phyloP scores from a whole-genome alignment of 768 basidiomycete genomes.

The Mycena rosella region DNA sequence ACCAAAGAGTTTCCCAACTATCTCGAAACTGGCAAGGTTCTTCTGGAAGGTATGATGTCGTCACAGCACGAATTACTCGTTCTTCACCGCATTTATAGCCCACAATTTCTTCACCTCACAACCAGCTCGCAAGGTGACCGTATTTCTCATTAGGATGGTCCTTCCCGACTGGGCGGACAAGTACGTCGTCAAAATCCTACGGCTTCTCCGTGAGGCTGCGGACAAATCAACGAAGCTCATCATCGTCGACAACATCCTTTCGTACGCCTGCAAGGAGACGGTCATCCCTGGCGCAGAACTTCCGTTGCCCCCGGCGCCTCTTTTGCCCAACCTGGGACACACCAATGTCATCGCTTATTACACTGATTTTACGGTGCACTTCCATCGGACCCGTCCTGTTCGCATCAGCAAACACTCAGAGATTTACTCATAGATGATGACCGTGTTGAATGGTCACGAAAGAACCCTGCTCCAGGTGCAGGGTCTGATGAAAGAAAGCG shows the following conservation, averaged over 20 bases:
- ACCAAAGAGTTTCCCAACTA: neutral
- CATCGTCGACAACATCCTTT: neutral
- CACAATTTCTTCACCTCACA: conserved; percentile 3
- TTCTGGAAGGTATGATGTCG: neutral
- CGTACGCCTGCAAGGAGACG: neutral
- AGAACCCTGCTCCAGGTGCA: neutral
- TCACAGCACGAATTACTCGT: neutral
- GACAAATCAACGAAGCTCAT: neutral
- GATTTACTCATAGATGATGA: neutral
- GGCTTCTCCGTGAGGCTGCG: neutral
- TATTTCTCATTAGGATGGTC: neutral
- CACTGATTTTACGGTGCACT: neutral
- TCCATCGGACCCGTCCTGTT: neutral
- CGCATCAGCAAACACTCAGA: neutral
- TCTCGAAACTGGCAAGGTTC: neutral
- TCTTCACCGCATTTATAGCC: neutral
- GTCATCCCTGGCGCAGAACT: neutral
- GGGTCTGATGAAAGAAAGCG: neutral
- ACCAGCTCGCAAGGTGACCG: neutral
- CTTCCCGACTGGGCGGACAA: neutral
- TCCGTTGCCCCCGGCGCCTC: neutral
- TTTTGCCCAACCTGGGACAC: neutral
- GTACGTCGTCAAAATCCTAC: neutral
- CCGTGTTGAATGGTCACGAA: neutral
- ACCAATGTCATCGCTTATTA: neutral